Base-by-base conservation (phyloP, 352 stramenopile species). In the Phytophthora boehmeriae region DNA sequence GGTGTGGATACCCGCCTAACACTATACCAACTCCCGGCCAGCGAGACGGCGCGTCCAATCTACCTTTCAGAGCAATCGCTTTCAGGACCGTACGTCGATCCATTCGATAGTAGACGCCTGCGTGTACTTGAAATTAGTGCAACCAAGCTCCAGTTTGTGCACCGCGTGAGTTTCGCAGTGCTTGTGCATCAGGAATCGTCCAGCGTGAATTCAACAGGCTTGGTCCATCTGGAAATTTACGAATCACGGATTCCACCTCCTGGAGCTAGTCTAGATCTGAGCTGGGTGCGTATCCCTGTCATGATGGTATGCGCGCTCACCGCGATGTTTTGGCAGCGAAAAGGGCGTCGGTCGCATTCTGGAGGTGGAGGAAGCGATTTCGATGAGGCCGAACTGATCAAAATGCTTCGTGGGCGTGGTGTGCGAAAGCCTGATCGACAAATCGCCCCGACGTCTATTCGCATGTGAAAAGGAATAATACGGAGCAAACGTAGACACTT, bases 271-370 rank as follows among this genome's bases (percentile, higher is more conserved):
- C 20, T 73, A 9, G 66, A 71, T 38, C 22, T 73, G 13, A 73
- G 48, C 41, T 76, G 68, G 68, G 55, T 76, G 58, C 64, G 68
- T 32, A 63, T 76, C 6, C 68, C 63, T 4, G 58, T 43, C 25
- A 69, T 76, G 63, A 72, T 76, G 50, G 35, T 73, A 42, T 73
- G 68, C 35, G 68, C 66, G 2, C 41, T 76, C 32, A 63, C 51
- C 20, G 68, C 68, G 5, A 71, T 76, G 34, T 73, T 71, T 39
- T 76, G 59, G 63, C 68, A 76, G 49, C 59, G 68, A 68, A 73
- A 46, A 30, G 48, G 47, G 39, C 48, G 53, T 9, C 6, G 55
- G 13, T 36, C 36, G 16, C 38, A 48, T 42, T 54, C 52, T 11
- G 36, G 17, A 36, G 63, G 50, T 25, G 50, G 57, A 19, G 38